Conservation (phyloP, 2,329 filamentous ascomycete genomes). For the Mollisia scopiformis region DNA sequence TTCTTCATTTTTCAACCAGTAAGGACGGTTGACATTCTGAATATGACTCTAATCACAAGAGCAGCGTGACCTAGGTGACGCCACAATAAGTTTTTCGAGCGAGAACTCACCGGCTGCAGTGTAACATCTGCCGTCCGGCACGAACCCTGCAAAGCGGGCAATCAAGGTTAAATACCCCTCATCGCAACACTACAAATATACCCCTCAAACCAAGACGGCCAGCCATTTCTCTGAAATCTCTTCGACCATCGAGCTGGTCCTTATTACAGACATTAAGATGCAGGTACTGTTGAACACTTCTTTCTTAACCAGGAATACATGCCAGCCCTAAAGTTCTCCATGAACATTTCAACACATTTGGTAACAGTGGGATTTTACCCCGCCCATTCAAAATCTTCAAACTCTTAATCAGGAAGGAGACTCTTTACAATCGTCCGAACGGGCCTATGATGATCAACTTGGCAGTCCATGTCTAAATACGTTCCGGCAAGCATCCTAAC, state of each 20-base stretch:
- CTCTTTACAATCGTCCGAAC: not conserved
- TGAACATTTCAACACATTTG: no score
- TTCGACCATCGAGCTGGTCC: no score
- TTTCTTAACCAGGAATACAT: no score
- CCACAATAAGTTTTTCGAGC: not conserved
- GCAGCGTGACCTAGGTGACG: not conserved
- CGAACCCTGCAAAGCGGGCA: not conserved
- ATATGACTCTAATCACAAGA: not conserved
- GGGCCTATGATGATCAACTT: not conserved
- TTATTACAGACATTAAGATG: no score
- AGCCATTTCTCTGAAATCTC: no score
- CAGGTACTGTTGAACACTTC: no score
- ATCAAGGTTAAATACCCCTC: slow-evolving; percentile 2
- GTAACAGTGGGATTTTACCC: not conserved
- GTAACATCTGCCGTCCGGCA: not conserved
- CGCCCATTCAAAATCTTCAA: not conserved
- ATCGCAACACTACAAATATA: not conserved
- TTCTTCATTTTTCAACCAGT: not conserved
- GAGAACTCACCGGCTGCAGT: no score
- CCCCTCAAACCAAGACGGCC: not conserved
- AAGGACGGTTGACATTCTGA: not conserved
- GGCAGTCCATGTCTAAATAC: not conserved
- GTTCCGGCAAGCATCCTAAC: not conserved
- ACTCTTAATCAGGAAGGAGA: not conserved
- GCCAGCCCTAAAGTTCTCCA: no score